Evolutionary conservation across 805 yeast genomes (phyloP), one percentile per base, ranked within the genome.

Genomic region (Myxozyma melibiosi): DNA sequence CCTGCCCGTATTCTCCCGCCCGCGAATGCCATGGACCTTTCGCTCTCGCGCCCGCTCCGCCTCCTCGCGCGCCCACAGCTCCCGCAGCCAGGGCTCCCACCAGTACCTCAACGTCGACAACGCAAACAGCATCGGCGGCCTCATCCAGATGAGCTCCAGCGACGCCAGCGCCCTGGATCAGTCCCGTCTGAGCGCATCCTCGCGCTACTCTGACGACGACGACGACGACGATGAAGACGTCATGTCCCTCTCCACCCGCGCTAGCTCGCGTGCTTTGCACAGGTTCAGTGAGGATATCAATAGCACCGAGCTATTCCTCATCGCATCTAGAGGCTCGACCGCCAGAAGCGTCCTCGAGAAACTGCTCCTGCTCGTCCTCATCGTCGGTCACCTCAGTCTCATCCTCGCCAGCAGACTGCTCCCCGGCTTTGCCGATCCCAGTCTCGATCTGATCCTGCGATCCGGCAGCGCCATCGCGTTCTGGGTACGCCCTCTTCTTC

Each of bases 101-200:
- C 25, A 1, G 6, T 45, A 45, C 31, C 20, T 28, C 5, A 31
- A 45, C n/a, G 22, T 31, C 24, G 50, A 45, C 31, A 40, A 45
- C 14, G 50, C 50, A 9, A 45, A 33, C 22, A 45, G 50, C 33
- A 40, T 34, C 37, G 37, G 34, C 20, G 50, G 50, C 7, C 40
- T 45, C n/a, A n/a, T n/a, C n/a, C n/a, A n/a, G n/a, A n/a, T n/a
- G n/a, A n/a, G n/a, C n/a, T n/a, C n/a, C n/a, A n/a, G n/a, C n/a
- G n/a, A n/a, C n/a, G n/a, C n/a, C n/a, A n/a, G n/a, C n/a, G n/a
- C n/a, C n/a, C n/a, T n/a, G n/a, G n/a, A n/a, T n/a, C n/a, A n/a
- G 14, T 34, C 34, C 20, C 40, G 50, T 6, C 18, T 45, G 40
- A 45, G 24, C 31, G 34, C 50, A 22, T n/a, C n/a, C n/a, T n/a